Base-by-base conservation (phyloP, 2,329 filamentous ascomycete species). In the Aaosphaeria pasadenensis region DNA sequence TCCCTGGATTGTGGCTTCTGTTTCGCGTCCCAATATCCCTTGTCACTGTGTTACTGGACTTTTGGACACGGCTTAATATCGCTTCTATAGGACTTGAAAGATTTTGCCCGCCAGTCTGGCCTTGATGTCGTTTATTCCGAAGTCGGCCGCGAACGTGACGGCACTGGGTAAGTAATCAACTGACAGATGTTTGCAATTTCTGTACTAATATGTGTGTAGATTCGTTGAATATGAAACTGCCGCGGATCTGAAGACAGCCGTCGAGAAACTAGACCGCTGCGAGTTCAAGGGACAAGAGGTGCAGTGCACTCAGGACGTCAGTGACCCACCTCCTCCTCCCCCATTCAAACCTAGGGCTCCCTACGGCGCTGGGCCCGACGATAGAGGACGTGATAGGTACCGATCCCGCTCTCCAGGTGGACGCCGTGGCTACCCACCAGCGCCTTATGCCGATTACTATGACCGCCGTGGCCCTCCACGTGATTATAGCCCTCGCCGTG, bases 91-190 rank as follows among this genome's bases (percentile, higher is more conserved):
- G 94, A 99, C 75, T 85, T 99, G 46, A 99, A 99, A 88, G 94
- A 99, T 74, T 99, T 99, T 76, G 94, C 94, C 54, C 91, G 94
- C 70, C 89, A 95, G 74, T 95, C 92, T 72, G 91, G 91, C 74
- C 83, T 96, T 73, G 94, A 97, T 72, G 94, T 99, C 58, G 94
- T 99, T 66, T 99, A 96, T 73, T 96, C 91, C 57, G 94, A 99
- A 77, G 95, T 95, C 52, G 87, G 86, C 63, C 91, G 92, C 65
- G 91, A 95, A 70, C 88, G 87, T 58, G 90, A 95, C 71, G 90
- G 91, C 58, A 89, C 88, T 83, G 92, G 92, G 91, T 96, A 74
- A 74, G 87, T 79, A 52, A 9, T 24, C 17, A 24, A 24, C 17
- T 24, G 17, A 24, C 17, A 42, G 7, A 30, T 29, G 9, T 24